Base-by-base conservation (phyloP, 1,284 basidiomycete genomes). In the Puccinia coronata region DNA sequence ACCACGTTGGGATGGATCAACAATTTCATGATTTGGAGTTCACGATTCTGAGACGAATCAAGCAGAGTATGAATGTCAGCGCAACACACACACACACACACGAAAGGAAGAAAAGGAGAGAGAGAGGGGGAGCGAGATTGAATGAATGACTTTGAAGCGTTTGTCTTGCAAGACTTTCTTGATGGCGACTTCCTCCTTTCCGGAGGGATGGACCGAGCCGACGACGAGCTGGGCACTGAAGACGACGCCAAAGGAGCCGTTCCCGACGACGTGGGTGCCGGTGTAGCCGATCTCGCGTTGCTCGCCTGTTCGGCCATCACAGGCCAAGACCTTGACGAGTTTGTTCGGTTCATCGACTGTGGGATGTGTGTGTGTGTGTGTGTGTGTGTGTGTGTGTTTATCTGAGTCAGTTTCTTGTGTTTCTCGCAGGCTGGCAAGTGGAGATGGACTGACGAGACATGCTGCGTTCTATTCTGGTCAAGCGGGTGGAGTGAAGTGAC, bases 141-240 rank as follows among this genome's bases (percentile, higher is more conserved):
- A 72, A 86, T n/a, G 39, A 25, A 31, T 85, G 90, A 95, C 96
- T 93, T 99, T 99, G 92, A 99, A 99, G 84, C 96, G 92, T 90
- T 99, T 99, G 89, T 99, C 96, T 90, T 99, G 96, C 84, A 99
- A 88, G 76, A 99, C 96, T 90, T 98, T 99, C 92, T 99, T 99
- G 90, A 99, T 99, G 80, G 96, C 96, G 85, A 99, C 97, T 85
- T 98, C 95, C 82, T 93, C 92, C 36, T 89, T 89, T 49, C 90
- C 76, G 23, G 63, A 69, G 41, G 76, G 65, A 70, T 78, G 61
- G n/a, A 78, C 47, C 49, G 61, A 67, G 53, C 76, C 76, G 34
- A 65, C 34, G 57, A 89, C 86, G 83, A 90, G 88, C 83, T 88
- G 89, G 41, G 89, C 89, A 77, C 88, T 94, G 87, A 97, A 99